Evolutionary conservation across 2,329 filamentous ascomycete species (phyloP), one percentile per base, ranked within the genome.

Genomic region (Claviceps africana): DNA sequence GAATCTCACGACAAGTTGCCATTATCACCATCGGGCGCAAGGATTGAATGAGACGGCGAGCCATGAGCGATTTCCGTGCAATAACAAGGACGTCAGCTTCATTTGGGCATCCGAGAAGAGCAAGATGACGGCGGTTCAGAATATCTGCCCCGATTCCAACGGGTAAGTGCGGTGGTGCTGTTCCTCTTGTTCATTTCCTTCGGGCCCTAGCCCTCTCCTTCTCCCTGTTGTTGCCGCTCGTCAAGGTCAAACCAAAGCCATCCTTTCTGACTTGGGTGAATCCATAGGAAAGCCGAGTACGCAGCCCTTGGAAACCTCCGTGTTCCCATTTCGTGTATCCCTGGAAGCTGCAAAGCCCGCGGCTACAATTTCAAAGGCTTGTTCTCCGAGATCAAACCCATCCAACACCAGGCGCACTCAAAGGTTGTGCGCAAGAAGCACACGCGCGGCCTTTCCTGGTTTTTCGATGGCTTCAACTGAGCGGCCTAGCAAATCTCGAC

Each of bases 51-150:
- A 63, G 62, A 17, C 17, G 22, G 37, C 17, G 25, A 57, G 63
- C 4, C 61, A 65, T 1, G 58, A 66, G 10, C 64, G 72, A 39
- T 77, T 67, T 51, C 59, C 67, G 21, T 78, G 75, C 58, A 67
- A 72, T 44, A 60, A 73, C 58, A 10, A 49, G 0, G 51, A 61
- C 9, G 63, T 73, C 55, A 62, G 71, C 54, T 77, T 77, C 55
- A 69, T 75, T 56, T 76, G 64, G 64, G 45, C 60, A 13, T 45
- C 58, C 22, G 50, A 57, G 4, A 42, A 56, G 4, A 56, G 56
- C 30, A 61, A 62, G 40, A 55, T 76, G 44, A 69, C 66, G n/a
- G 55, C 75, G 60, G 63, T 75, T 44, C 72, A 78, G 64, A 64
- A 64, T 30, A 64, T 70, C 15, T 78, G 74, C 58, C 64, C 68